Percentiles rank a stretch among this genome's conserved stretches.
These are phyloP conservation scores for Termitomyces sp. DNA, from an alignment of 768 basidiomycete genomes.

Conservation along the genomic window DNA sequence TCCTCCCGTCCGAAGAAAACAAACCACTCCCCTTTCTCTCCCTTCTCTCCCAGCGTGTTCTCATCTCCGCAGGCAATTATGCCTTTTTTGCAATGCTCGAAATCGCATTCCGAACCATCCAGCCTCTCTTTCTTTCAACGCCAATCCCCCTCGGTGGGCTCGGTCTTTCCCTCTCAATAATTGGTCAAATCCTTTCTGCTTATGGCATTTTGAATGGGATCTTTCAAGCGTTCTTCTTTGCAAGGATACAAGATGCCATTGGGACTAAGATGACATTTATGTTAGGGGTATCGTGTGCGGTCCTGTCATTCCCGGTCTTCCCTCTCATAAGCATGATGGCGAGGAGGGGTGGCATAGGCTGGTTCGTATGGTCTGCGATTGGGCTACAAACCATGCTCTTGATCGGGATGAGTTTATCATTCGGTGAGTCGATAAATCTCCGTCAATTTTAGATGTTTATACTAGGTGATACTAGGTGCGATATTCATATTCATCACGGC, in stretches of 20 bases:
- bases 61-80: neutral
- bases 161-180: neutral
- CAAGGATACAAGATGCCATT: neutral
- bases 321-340: neutral
- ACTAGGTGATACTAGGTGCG: neutral
- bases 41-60: neutral
- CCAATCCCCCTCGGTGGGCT: neutral
- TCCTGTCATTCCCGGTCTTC: neutral
- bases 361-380: neutral
- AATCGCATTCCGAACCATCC: neutral
- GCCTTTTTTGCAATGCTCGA: neutral
- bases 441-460: neutral
- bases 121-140: neutral
- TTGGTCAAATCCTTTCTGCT: neutral
- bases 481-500: neutral
- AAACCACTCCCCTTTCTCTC: neutral
- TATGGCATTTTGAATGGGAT: neutral
- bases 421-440: neutral
- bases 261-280: neutral
- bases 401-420: neutral
- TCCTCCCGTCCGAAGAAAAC: neutral
- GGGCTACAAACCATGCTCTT: neutral
- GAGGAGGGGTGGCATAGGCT: neutral
- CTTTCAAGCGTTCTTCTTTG: neutral
- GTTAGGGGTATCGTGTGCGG: neutral